phyloP scores from a whole-genome alignment of 2,329 filamentous ascomycete genomes.

The Endocalyx cinctus region DNA sequence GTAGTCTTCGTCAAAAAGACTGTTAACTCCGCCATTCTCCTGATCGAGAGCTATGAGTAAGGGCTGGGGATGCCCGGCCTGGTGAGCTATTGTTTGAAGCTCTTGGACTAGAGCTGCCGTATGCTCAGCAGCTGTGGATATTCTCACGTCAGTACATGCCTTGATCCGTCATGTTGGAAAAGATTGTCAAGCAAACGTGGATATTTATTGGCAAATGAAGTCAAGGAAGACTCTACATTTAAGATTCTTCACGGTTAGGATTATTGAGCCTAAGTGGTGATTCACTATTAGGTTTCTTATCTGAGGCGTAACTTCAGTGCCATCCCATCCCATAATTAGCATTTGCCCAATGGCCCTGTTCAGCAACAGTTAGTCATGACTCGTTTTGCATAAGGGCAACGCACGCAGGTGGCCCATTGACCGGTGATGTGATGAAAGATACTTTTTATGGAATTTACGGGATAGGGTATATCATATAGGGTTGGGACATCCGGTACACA shows the following conservation, averaged over 20 bases:
- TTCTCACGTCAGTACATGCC: conserved; percentile 25
- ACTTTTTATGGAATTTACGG: too few species aligned
- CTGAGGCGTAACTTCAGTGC: conserved; percentile 76
- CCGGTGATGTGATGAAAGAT: too few species aligned
- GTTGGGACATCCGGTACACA: too few species aligned
- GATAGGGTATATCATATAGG: too few species aligned
- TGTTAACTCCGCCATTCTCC: conserved; percentile 97
- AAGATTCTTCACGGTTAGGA: conserved; percentile 78
- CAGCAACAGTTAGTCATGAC: conserved; percentile 30
- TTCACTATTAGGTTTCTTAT: conserved; percentile 76
- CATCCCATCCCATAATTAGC: conserved; percentile 83
- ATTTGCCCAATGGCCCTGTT: conserved; percentile 67
- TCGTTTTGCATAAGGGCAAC: too few species aligned
- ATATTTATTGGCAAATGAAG: too few species aligned
- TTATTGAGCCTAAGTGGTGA: conserved; percentile 83
- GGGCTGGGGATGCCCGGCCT: conserved; percentile 85
- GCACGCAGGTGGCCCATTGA: too few species aligned
- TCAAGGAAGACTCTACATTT: conserved; percentile 56
- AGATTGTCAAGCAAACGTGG: conserved; percentile 2
- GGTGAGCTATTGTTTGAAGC: conserved; percentile 84
- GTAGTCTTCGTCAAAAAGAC: conserved; percentile 90
- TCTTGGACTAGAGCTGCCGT: conserved; percentile 85
- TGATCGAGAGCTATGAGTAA: conserved; percentile 90
- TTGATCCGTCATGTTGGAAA: conserved; percentile 12
- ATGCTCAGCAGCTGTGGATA: conserved; percentile 72